These are phyloP conservation scores for Pseudoscleropodium purum DNA, from an alignment of 225 moss, liverwort and hornwort species.

Conservation along the genomic window DNA sequence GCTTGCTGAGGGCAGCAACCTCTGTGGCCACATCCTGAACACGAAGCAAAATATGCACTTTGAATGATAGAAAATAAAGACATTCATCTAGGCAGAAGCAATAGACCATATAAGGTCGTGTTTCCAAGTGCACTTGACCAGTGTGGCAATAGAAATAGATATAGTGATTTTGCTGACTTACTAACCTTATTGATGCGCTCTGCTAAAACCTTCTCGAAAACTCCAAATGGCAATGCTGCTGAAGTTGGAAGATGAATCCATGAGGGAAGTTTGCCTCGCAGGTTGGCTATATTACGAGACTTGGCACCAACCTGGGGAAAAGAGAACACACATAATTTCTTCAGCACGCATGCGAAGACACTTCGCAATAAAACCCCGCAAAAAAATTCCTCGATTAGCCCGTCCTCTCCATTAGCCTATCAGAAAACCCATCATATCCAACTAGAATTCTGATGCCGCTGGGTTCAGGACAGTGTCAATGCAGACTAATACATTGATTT, in stretches of 20 bases:
- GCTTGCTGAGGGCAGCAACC: slow-evolving; percentile 49
- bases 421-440: background rate
- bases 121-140: background rate
- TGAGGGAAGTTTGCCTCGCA: slow-evolving; percentile 76
- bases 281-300: slow-evolving; percentile 74
- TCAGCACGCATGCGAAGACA: background rate
- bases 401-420: background rate
- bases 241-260: slow-evolving; percentile 95
- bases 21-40: slow-evolving; percentile 61
- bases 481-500: background rate
- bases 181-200: slow-evolving; percentile 67
- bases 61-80: background rate
- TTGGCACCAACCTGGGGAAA: slow-evolving; percentile 65
- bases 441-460: background rate
- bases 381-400: background rate
- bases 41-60: background rate
- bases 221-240: slow-evolving; percentile 87
- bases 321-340: background rate
- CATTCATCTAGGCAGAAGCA: background rate
- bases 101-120: background rate
- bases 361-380: background rate
- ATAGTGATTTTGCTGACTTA: background rate
- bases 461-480: background rate
- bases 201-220: slow-evolving; percentile 80
- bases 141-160: background rate